These are phyloP conservation scores for Mentha longifolia DNA, from an alignment of 257 asterid species.

Conservation along the genomic window DNA sequence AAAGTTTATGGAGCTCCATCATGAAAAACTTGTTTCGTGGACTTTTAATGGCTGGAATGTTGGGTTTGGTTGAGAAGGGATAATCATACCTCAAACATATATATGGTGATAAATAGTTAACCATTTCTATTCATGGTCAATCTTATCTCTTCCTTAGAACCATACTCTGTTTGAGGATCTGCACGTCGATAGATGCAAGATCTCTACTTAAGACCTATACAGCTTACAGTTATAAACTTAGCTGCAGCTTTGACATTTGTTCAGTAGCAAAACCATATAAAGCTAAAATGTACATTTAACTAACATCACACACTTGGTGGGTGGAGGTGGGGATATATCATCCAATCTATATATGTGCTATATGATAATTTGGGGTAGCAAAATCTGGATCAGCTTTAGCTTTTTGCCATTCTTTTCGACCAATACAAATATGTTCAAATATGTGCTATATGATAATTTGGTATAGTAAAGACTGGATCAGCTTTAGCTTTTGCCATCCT, in stretches of 20 bases:
- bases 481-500: not conserved
- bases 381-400: slow-evolving; percentile 3
- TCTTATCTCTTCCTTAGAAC: not conserved
- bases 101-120: not conserved
- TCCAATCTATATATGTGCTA: slow-evolving; percentile 3
- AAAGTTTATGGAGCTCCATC: not conserved
- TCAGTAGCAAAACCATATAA: slow-evolving; percentile 12
- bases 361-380: slow-evolving; percentile 12
- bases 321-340: slow-evolving; percentile 24
- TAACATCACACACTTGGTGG: slow-evolving; percentile 1
- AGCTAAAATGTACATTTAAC: slow-evolving; percentile 9
- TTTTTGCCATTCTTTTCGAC: slow-evolving; percentile 18
- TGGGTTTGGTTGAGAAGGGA: slow-evolving; percentile 4
- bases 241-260: slow-evolving; percentile 9
- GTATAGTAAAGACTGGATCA: slow-evolving; percentile 1
- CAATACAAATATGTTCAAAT: not conserved
- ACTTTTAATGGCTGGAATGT: slow-evolving; percentile 22
- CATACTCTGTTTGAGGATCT: slow-evolving; percentile 23
- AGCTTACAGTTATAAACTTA: not conserved
- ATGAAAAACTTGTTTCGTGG: slow-evolving; percentile 14
- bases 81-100: not conserved
- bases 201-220: slow-evolving; percentile 8
- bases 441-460: slow-evolving; percentile 19
- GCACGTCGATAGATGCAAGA: slow-evolving; percentile 5
- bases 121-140: not conserved